These are phyloP conservation scores for Begonia masoniana DNA, from an alignment of 306 rosid genomes.

Conservation along the genomic window DNA sequence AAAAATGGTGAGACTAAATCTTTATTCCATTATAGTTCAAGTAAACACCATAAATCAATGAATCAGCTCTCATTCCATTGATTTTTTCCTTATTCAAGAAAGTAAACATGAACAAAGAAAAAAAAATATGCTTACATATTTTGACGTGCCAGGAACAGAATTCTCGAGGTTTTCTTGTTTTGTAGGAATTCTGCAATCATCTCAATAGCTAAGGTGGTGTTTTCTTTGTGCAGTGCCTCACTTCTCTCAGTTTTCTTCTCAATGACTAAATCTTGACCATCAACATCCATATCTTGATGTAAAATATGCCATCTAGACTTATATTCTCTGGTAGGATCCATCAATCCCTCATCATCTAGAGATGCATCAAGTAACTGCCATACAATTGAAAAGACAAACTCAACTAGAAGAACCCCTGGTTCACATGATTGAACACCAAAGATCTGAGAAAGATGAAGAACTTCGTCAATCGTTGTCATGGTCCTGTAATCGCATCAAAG, in stretches of 20 bases:
- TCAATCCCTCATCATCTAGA: slow-evolving; percentile 74
- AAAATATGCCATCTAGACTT: slow-evolving; percentile 46
- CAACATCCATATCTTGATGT: slow-evolving; percentile 52
- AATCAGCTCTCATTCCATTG: slow-evolving; percentile 3
- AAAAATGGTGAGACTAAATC: too few species aligned
- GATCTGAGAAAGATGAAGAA: slow-evolving; percentile 64
- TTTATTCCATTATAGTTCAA: too few species aligned
- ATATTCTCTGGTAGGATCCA: slow-evolving; percentile 39
- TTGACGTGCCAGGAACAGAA: slow-evolving; percentile 53
- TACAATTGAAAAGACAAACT: slow-evolving; percentile 61
- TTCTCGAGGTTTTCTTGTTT: slow-evolving; percentile 52
- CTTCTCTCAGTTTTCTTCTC: slow-evolving; percentile 34
- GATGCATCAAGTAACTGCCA: slow-evolving; percentile 86
- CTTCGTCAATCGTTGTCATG: slow-evolving; percentile 67
- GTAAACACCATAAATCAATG: too few species aligned
- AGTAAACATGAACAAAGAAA: slow-evolving; percentile 10
- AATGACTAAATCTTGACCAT: slow-evolving; percentile 30
- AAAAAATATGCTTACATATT: slow-evolving; percentile 41
- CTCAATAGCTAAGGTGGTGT: slow-evolving; percentile 59
- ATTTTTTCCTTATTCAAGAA: slow-evolving; percentile 2
- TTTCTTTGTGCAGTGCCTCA: slow-evolving; percentile 39
- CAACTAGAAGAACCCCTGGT: slow-evolving; percentile 69
- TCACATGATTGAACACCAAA: slow-evolving; percentile 46
- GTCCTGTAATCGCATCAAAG: slow-evolving; percentile 44
- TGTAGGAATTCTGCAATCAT: slow-evolving; percentile 55